Conservation (phyloP, 2,329 filamentous ascomycete genomes). For the Botryosphaeria agaves region DNA sequence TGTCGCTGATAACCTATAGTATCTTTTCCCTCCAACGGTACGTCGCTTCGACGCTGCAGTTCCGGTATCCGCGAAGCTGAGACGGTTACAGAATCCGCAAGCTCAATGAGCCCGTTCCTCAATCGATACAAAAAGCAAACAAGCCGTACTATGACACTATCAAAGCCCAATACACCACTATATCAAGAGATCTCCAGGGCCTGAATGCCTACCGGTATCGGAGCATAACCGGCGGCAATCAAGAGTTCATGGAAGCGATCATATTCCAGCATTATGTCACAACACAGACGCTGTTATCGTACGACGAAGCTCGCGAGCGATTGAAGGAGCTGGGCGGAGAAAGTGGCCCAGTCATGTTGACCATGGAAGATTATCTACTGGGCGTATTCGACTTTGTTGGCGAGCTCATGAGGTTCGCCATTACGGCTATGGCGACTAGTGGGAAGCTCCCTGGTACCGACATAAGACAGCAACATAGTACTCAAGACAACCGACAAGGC, state of each 20-base stretch:
- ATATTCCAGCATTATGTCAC: conserved; percentile 79
- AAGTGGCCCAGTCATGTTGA: conserved; percentile 41
- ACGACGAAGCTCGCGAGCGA: conserved; percentile 35
- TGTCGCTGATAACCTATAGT: conserved; percentile 24
- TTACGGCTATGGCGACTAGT: conserved; percentile 66
- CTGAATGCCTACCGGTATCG: conserved; percentile 73
- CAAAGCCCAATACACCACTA: conserved; percentile 43
- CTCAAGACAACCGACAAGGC: conserved; percentile 8
- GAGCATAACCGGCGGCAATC: conserved; percentile 62
- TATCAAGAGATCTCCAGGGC: conserved; percentile 57
- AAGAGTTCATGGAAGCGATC: conserved; percentile 87
- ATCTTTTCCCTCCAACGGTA: conserved; percentile 76
- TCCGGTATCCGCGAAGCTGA: not conserved
- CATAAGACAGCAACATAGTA: conserved; percentile 7
- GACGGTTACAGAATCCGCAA: conserved; percentile 41
- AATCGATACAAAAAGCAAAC: conserved; percentile 52
- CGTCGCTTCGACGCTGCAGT: too few relatives aligned
- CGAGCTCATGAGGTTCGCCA: conserved; percentile 93
- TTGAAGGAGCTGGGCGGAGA: conserved; percentile 19
- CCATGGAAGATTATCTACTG: conserved; percentile 71
- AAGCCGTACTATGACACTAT: conserved; percentile 55
- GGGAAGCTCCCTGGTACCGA: conserved; percentile 31
- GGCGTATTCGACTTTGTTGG: conserved; percentile 89
- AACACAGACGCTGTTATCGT: conserved; percentile 55
- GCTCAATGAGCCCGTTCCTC: conserved; percentile 42